Base-by-base conservation (phyloP, 1,284 basidiomycete species). In the Tilletia caries region DNA sequence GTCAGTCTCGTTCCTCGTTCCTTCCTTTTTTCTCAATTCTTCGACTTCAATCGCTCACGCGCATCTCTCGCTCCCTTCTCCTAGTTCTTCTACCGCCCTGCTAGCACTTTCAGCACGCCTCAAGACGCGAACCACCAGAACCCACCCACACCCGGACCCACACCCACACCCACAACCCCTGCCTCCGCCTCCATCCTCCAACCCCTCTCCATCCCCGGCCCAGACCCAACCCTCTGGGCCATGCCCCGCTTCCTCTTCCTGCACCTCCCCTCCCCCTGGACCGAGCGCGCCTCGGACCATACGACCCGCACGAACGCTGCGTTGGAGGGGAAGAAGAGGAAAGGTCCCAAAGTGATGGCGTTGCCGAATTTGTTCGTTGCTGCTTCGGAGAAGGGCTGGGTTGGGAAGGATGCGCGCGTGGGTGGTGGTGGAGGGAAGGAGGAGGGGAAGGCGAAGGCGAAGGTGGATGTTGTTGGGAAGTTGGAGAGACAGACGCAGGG, bases 161-260 rank as follows among this genome's bases (percentile, higher is more conserved):
- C n/a, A n/a, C n/a, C n/a, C n/a, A n/a, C n/a, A n/a, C n/a, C 37
- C 37, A 10, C 37, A 41, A 41, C 25, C 8, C 48, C 10, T 8
- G n/a, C 25, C 6, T 37, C 58, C 15, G 48, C 43, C 18, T 54
- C 65, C n/a, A 27, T 25, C 8, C 32, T 60, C 13, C 13, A 25
- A 2, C 54, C 76, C 29, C 70, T 77, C 69, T 70, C 74, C 33
- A 77, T 77, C 65, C 76, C 76, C 1, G 76, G 76, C 25, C 70
- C 73, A 1, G 73, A 77, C 65, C 74, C 74, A 0, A 68, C 66
- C 29, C 73, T 71, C 2, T 77, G 76, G 76, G 67, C 72, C 15
- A 77, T 70, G 1, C 76, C 76, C 0, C 23, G 76, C 2, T 77
- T 74, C 67, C 48, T 77, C 10, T 77, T 77, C 74, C 75, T 77